Evolutionary conservation across 345 rosid species (phyloP), one percentile per base, ranked within the genome.

Genomic region (Salix brachista): DNA sequence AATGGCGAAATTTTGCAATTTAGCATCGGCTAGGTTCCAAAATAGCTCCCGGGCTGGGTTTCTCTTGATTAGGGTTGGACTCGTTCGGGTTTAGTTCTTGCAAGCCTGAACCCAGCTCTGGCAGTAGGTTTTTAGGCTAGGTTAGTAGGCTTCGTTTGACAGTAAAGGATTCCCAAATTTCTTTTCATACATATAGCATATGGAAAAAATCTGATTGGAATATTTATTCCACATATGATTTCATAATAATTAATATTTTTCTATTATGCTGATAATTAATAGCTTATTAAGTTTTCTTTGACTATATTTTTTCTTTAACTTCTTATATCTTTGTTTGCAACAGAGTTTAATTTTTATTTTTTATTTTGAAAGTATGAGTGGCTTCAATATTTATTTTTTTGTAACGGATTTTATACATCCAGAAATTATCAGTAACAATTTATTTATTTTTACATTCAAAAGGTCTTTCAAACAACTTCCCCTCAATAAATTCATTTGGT

Each of bases 121-220:
- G 23, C 3, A 18, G n/a, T 19, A 2, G 12, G n/a, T 41, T n/a
- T 3, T 8, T 3, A 3, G 62, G 23, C n/a, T 52, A 0, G 58
- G 62, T 0, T n/a, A 41, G 44, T 0, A 41, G 44, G 46, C 46
- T 11, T 42, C 11, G 11, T 0, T n/a, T 8, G 25, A 58, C 5
- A 58, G 14, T 8, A 5, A 56, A n/a, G 25, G 4, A 3, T n/a
- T 3, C 4, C 5, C 13, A n/a, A 1, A 56, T 56, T 3, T n/a
- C 2, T 19, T 19, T 48, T 7, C 1, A 2, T 7, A 54, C 21
- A 19, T 0, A 2, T 1, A 3, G 0, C 5, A n/a, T n/a, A 9
- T 2, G 18, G 18, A 46, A 14, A 46, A 14, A 46, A 46, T 46
- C 52, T 46, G 17, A 9, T 3, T 3, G 23, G 13, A 14, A 56